Base-by-base conservation (phyloP, 2,329 filamentous ascomycete species). In the Verticillium longisporum region DNA sequence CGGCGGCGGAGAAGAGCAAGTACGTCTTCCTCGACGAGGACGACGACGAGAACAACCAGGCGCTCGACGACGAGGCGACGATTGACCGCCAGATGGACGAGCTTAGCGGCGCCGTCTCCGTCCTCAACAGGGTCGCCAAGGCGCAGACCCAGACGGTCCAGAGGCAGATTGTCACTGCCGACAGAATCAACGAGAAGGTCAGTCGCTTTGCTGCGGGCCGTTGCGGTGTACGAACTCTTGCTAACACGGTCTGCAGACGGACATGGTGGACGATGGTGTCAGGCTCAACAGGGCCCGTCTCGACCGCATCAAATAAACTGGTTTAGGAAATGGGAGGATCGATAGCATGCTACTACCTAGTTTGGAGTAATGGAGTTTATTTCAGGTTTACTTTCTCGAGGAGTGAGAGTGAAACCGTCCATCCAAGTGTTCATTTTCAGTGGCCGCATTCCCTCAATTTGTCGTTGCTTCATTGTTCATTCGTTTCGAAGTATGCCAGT, bases 11-110 rank as follows among this genome's bases (percentile, higher is more conserved):
- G 38, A 61, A 37, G 60, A 66, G 62, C 57, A 93, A 92, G 72
- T 95, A 89, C 68, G 88, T 90, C 66, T 88, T 95, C 65, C 90
- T 93, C 68, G 88, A 86, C n/a, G 88, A 91, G 62, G 87, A 86
- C 62, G 84, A 86, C 62, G 85, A 88, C 62, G 87, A 89, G 57
- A 75, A 72, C 31, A 74, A 74, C 15, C 73, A 77, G 58, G 81
- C 82, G 60, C 67, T 77, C 4, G 80, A 77, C 65, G 76, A 76
- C 45, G 79, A 77, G 65, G 76, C 75, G 50, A 73, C 77, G 64
- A 88, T 91, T 77, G 87, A 91, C 21, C 73, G 73, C 15, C 76
- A 75, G 31, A 73, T 82, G 64, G 85, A 85, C 63, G 87, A 90
- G 70, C 89, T 95, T 62, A 85, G 90, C 64, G 76, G 80, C 60